These are phyloP conservation scores for Lagenidium sp. DNA, from an alignment of 352 stramenopile genomes.

Conservation along the genomic window DNA sequence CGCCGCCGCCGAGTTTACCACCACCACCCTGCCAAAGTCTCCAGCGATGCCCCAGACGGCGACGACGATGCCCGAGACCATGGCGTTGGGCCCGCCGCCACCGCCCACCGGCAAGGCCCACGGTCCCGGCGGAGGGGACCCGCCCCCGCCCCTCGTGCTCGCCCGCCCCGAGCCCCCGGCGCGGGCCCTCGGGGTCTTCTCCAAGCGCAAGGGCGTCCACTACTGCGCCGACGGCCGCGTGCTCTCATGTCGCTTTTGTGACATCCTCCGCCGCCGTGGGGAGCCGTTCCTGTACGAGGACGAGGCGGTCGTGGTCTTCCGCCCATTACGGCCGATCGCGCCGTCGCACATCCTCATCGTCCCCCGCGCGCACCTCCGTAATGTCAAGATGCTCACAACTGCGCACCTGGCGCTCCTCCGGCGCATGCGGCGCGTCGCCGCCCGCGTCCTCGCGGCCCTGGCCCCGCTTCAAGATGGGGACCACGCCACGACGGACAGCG, in stretches of 20 bases:
- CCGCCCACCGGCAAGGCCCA: no score
- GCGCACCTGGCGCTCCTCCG: constrained; percentile 40
- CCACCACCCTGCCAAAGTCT: neutral
- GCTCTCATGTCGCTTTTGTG: constrained; percentile 67
- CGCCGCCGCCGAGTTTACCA: no score
- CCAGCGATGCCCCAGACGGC: no score
- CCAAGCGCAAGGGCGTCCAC: constrained; percentile 48
- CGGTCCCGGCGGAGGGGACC: neutral
- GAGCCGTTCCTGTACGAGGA: constrained; percentile 75
- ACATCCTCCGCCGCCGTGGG: constrained; percentile 48
- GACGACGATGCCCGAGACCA: neutral
- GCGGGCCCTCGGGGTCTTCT: constrained; percentile 14
- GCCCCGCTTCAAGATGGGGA: neutral
- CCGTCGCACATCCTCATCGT: constrained; percentile 74
- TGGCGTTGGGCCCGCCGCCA: no score
- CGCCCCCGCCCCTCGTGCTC: constrained; percentile 5
- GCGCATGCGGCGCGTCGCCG: constrained; percentile 55
- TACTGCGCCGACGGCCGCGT: constrained; percentile 55
- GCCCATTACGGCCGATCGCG: constrained; percentile 55
- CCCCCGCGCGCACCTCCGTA: constrained; percentile 66
- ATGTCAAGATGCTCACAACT: constrained; percentile 54
- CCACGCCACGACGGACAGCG: neutral
- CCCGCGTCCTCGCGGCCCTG: constrained; percentile 24
- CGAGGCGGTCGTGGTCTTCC: constrained; percentile 70
- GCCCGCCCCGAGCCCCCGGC: neutral